phyloP scores from a whole-genome alignment of 176 grass and related monocot species.

The Avena atlantica region DNA sequence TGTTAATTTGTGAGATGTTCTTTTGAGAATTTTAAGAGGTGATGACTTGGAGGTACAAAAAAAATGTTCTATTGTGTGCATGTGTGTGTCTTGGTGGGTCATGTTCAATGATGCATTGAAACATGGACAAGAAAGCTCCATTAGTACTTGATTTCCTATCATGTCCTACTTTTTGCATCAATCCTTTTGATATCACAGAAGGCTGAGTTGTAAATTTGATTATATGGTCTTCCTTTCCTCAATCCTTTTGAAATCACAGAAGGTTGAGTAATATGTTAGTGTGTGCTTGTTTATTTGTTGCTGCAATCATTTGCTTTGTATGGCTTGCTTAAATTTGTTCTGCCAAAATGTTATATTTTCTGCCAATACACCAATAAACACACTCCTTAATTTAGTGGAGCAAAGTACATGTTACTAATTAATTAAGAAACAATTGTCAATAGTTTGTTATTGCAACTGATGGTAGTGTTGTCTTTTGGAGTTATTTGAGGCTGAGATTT shows the following conservation, averaged over 20 bases:
- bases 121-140: constrained; percentile 24
- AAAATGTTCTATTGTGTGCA: constrained; percentile 16
- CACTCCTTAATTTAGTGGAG: neutral
- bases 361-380: neutral
- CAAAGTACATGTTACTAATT: neutral
- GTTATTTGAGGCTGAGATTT: constrained; percentile 29
- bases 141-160: constrained; percentile 32
- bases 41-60: neutral
- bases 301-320: neutral
- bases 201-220: neutral
- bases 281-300: neutral
- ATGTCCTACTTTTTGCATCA: neutral
- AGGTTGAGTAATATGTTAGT: neutral
- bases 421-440: neutral
- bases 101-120: constrained; percentile 35
- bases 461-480: constrained; percentile 45
- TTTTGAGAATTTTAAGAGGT: constrained; percentile 34
- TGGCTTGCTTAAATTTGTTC: neutral
- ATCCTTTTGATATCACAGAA: neutral
- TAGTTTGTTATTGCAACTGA: constrained; percentile 35
- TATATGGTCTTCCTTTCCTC: neutral
- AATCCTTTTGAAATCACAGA: neutral
- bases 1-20: constrained; percentile 21
- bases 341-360: neutral
- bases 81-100: constrained; percentile 19